Percentiles rank a stretch among this genome's conserved stretches.
These are phyloP conservation scores for Myxozyma kluyveri DNA, from an alignment of 805 yeast genomes.

Conservation along the genomic window DNA sequence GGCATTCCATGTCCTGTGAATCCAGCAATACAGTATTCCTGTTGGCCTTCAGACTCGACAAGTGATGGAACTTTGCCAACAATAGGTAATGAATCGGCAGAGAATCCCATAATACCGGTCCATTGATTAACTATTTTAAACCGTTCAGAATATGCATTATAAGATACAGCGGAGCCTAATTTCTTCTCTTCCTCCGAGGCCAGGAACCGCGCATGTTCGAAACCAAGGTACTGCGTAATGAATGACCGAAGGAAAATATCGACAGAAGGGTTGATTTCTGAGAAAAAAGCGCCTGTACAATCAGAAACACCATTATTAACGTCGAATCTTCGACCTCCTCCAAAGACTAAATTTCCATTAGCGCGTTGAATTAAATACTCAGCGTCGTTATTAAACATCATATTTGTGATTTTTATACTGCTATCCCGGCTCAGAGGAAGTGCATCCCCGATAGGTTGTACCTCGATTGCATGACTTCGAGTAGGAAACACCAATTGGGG, in stretches of 20 bases:
- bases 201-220: constrained; percentile 38
- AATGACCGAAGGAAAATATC: constrained; percentile 33
- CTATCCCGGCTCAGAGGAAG: constrained; percentile 15
- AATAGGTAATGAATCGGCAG: constrained; percentile 44
- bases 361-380: constrained; percentile 27
- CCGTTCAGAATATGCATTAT: not conserved
- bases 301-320: constrained; percentile 3
- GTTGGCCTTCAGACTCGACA: constrained; percentile 30
- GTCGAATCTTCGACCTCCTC: constrained; percentile 31
- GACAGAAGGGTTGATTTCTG: constrained; percentile 35
- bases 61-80: constrained; percentile 43
- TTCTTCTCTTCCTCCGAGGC: constrained; percentile 11
- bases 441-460: constrained; percentile 2
- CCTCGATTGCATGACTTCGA: constrained; percentile 35
- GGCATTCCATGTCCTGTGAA: constrained; percentile 57
- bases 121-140: constrained; percentile 36
- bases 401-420: constrained; percentile 17
- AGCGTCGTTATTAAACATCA: constrained; percentile 23
- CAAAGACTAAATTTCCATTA: constrained; percentile 30
- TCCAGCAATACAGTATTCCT: constrained; percentile 47
- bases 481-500: constrained; percentile 31
- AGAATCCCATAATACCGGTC: constrained; percentile 51
- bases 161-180: constrained; percentile 30
- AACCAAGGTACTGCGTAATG: constrained; percentile 20
- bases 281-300: constrained; percentile 5